Base-by-base conservation (phyloP, 176 grass and related monocot genomes). In the Raddia distichophylla region DNA sequence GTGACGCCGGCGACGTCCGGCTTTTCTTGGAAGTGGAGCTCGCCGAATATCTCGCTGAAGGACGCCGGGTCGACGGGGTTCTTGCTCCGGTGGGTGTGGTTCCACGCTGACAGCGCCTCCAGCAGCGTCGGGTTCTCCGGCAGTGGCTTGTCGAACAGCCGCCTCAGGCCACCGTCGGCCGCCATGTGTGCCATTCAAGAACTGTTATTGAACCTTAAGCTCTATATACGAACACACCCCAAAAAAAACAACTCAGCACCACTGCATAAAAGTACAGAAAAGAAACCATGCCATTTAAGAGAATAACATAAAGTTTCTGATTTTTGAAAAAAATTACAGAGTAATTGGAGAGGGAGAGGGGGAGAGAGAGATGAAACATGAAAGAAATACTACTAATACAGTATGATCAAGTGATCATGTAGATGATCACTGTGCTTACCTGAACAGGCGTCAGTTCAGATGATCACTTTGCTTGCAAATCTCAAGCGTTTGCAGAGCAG, bases 31-130 rank as follows among this genome's bases (percentile, higher is more conserved):
- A 97, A 97, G 86, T 97, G 94, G 69, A 97, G 91, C 76, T 97
- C 94, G 20, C 97, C 97, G 82, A 99, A 93, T 74, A 99, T 89
- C 93, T 99, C 97, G 13, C 93, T 96, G 85, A 99, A 83, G 77
- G 91, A 87, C 3, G 85, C 19, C 49, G 83, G 55, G 33, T 99
- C 93, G 13, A 92, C 60, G 44, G 79, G 91, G 50, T 77, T 96
- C 15, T 69, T 93, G 44, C 37, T 40, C 3, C 60, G 71, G 52
- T 85, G 72, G 44, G 83, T 77, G 43, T 87, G 93, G 74, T 87
- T 85, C 76, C 93, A 91, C 62, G 91, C 82, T 18, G 91, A 90
- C 52, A 99, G 87, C 19, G 97, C 92, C 63, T 96, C 97, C 84
- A 99, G 84, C 65, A 99, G 91, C 32, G 93, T 99, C 44, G 87